Evolutionary conservation across 768 basidiomycete genomes (phyloP).

Genomic region (Cubamyces sp.): DNA sequence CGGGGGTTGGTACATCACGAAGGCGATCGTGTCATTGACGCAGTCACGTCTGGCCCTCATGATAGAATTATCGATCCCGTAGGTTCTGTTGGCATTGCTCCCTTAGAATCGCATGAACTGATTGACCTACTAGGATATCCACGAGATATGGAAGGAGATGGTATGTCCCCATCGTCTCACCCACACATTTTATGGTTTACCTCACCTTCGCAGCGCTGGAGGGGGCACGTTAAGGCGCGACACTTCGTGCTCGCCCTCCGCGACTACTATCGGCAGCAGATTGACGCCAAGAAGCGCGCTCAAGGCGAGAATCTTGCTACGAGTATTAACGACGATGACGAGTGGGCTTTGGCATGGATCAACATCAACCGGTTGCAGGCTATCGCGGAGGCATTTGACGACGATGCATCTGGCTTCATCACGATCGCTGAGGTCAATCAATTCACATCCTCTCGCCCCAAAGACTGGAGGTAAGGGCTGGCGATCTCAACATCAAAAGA

Average conservation of each 20-base stretch:
- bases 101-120: too few species aligned
- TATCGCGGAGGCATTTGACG: conserved; percentile 44
- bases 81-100: conserved; percentile 17
- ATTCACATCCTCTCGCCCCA: conserved; percentile 36
- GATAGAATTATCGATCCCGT: conserved; percentile 47
- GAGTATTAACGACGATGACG: conserved; percentile 27
- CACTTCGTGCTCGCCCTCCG: conserved; percentile 50
- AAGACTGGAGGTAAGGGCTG: conserved; percentile 36
- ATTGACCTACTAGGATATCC: too few species aligned
- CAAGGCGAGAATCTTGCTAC: background rate
- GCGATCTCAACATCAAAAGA: background rate
- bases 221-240: conserved; percentile 53
- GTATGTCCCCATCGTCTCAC: conserved; percentile 34
- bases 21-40: conserved; percentile 44
- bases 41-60: conserved; percentile 47
- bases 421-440: conserved; percentile 40
- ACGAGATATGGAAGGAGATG: conserved; percentile 57
- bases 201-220: conserved; percentile 52
- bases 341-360: conserved; percentile 42
- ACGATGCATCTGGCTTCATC: conserved; percentile 43
- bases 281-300: conserved; percentile 9
- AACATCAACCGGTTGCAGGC: conserved; percentile 37
- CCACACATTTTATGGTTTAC: too few species aligned
- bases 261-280: conserved; percentile 40
- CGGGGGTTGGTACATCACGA: conserved; percentile 36